Percentiles rank a stretch among this genome's conserved stretches.
phyloP scores from a whole-genome alignment of 768 basidiomycete species.

The Leccinum ochraceum region DNA sequence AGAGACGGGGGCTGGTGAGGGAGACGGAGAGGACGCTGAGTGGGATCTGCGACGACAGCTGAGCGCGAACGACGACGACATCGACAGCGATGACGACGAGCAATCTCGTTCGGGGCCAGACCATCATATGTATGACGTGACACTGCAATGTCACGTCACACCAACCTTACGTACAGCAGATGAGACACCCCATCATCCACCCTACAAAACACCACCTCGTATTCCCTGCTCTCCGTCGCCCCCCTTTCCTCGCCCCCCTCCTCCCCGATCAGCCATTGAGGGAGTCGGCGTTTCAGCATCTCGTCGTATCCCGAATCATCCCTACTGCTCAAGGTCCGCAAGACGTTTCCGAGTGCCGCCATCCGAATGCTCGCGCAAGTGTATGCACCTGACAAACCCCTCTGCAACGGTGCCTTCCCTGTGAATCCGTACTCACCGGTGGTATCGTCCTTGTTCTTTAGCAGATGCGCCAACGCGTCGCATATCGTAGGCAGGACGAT shows the following conservation, averaged over 20 bases:
- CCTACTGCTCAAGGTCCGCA: slow-evolving; percentile 34
- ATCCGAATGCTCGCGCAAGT: slow-evolving; percentile 45
- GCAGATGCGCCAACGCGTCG: slow-evolving; percentile 44
- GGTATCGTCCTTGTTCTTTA: slow-evolving; percentile 25
- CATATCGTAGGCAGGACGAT: slow-evolving; percentile 53
- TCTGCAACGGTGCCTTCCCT: background rate
- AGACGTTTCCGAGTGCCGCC: slow-evolving; percentile 39
- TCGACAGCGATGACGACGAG: slow-evolving; percentile 18
- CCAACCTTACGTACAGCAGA: slow-evolving; percentile 20
- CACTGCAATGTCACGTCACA: slow-evolving; percentile 28
- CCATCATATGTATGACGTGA: slow-evolving; percentile 23
- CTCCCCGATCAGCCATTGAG: slow-evolving; percentile 8
- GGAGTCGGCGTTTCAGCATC: background rate
- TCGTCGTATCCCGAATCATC: slow-evolving; percentile 25
- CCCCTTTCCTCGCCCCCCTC: slow-evolving; percentile 33
- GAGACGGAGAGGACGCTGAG: slow-evolving; percentile 43
- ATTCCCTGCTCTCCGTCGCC: background rate
- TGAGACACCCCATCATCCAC: slow-evolving; percentile 9
- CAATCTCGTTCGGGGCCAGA: slow-evolving; percentile 20
- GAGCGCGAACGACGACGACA: slow-evolving; percentile 38
- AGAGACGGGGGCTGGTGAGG: slow-evolving; percentile 37
- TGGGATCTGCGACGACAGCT: slow-evolving; percentile 54
- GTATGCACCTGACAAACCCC: slow-evolving; percentile 12
- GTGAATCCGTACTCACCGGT: slow-evolving; percentile 27
- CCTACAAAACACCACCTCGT: slow-evolving; percentile 27